phyloP scores from a whole-genome alignment of 129 eudicot species.

The Erigeron canadensis region DNA sequence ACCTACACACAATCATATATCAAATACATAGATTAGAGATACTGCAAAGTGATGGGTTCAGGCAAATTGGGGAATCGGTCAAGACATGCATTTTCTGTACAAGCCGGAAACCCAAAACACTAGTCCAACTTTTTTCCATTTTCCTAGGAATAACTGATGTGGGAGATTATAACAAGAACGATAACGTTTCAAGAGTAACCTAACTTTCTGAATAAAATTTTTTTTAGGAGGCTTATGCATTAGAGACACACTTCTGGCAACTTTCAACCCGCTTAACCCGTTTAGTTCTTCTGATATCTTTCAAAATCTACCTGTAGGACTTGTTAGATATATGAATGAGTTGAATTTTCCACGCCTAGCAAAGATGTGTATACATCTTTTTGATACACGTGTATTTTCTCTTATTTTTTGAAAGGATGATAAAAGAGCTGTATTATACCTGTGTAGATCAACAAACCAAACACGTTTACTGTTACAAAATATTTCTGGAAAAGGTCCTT shows the following conservation, averaged over 20 bases:
- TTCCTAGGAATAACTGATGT: background rate
- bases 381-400: no score
- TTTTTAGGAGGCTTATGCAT: background rate
- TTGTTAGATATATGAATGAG: background rate
- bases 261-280: background rate
- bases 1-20: constrained; percentile 43
- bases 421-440: constrained; percentile 39
- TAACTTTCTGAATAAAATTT: background rate
- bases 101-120: background rate
- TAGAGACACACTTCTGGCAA: background rate
- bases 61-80: background rate
- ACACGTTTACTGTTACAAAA: constrained; percentile 74
- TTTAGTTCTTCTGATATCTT: background rate
- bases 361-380: no score
- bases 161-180: background rate
- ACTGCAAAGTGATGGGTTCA: background rate
- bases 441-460: constrained; percentile 92
- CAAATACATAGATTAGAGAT: constrained; percentile 14
- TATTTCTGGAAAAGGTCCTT: constrained; percentile 86
- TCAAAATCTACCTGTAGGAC: constrained; percentile 24
- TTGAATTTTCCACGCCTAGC: no score
- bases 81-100: background rate
- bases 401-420: background rate
- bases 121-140: background rate
- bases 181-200: background rate